Evolutionary conservation across 2,329 filamentous ascomycete species (phyloP).

Genomic region (Coniochaeta hoffmannii): DNA sequence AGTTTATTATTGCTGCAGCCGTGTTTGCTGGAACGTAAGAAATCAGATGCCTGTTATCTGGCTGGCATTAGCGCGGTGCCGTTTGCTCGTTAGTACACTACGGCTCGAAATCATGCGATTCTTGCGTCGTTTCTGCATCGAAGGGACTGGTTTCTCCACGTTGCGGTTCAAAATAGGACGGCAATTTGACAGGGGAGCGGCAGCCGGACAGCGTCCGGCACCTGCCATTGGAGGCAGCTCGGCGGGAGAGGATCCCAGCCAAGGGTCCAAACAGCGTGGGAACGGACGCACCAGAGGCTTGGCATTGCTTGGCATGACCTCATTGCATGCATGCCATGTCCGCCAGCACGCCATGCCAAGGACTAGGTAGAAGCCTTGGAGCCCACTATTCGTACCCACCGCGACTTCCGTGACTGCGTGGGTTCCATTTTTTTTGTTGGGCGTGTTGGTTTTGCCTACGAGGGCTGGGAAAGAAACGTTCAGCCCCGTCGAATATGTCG

Average conservation of each 20-base stretch:
- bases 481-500: too few species aligned
- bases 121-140: background rate
- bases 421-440: background rate
- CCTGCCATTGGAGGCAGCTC: background rate
- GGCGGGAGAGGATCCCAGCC: background rate
- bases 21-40: background rate
- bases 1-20: too few species aligned
- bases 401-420: background rate
- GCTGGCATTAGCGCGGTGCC: background rate
- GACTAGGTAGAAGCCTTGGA: background rate
- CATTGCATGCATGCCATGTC: background rate
- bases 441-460: too few species aligned
- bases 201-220: background rate
- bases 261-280: background rate
- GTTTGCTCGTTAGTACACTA: background rate
- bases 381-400: background rate
- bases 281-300: background rate
- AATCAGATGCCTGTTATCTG: background rate
- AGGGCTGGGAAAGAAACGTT: too few species aligned
- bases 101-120: background rate
- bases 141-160: background rate
- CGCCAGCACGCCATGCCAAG: background rate
- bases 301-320: constrained; percentile 1
- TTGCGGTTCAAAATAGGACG: background rate
- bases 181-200: background rate